phyloP scores from a whole-genome alignment of 2,329 filamentous ascomycete genomes.

The Penicillium hordei region DNA sequence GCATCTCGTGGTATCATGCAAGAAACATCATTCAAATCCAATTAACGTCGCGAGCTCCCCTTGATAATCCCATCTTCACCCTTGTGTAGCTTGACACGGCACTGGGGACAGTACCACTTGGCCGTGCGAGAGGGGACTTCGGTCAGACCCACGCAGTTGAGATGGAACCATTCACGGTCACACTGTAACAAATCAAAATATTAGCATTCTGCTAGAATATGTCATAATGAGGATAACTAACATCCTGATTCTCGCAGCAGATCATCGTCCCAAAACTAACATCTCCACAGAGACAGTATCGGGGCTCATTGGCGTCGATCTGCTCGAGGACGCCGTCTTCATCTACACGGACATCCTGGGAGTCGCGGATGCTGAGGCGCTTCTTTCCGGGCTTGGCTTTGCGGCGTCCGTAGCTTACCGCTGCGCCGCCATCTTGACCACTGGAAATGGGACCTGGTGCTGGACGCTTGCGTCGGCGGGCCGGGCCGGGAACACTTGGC shows the following conservation, averaged over 20 bases:
- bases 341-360: constrained; percentile 46
- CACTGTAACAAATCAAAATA: constrained; percentile 48
- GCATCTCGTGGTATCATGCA: constrained; percentile 28
- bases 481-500: constrained; percentile 32
- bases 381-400: constrained; percentile 54
- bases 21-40: constrained; percentile 11
- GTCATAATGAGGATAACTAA: constrained; percentile 29
- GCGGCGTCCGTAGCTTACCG: constrained; percentile 61
- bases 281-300: constrained; percentile 65
- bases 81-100: constrained; percentile 52
- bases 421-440: constrained; percentile 59
- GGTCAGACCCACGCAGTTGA: constrained; percentile 59
- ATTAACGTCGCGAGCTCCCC: constrained; percentile 33
- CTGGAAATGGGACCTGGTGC: constrained; percentile 60
- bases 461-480: constrained; percentile 57
- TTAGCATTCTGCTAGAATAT: neutral
- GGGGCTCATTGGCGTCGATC: constrained; percentile 61
- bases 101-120: constrained; percentile 68
- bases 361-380: constrained; percentile 40
- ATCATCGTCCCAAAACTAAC: constrained; percentile 67
- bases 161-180: constrained; percentile 67
- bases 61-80: constrained; percentile 43
- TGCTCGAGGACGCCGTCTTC: constrained; percentile 50
- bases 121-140: constrained; percentile 60
- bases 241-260: constrained; percentile 62